Evolutionary conservation across 331 rosid species (phyloP), one percentile per base, ranked within the genome.

Genomic region (Quercus phellos): DNA sequence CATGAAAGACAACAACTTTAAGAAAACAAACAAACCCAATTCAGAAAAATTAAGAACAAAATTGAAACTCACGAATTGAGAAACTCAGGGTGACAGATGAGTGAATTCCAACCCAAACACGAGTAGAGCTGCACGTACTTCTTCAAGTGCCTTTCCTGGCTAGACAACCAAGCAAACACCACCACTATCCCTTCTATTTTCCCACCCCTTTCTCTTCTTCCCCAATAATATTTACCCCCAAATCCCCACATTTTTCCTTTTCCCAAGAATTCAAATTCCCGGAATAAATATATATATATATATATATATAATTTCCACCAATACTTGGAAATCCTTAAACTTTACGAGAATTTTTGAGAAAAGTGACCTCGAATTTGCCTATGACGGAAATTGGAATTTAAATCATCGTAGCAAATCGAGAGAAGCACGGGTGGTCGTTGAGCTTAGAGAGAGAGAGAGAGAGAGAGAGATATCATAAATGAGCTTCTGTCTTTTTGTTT

Each of bases 161-260:
- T 91, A 10, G 93, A 93, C 97, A 90, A 91, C 99, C 97, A 95
- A 30, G 92, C 92, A 72, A 95, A 95, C 78, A 90, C 78, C 75
- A 95, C 97, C n/a, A 95, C 93, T 70, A 93, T 90, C 46, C 98
- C 97, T 73, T 91, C 90, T 1, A 80, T 80, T 77, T 81, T 81
- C 77, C 80, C 90, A 10, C 27, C 50, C 55, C 35, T 74, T 55
- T 86, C 81, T 67, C 86, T 93, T 74, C 92, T 87, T 68, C 89
- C 99, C 99, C 98, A 95, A 53, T 88, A 90, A 78, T 78, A 91
- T 76, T 90, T 84, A 42, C 99, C 98, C 24, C 98, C 94, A 55
- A 93, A 91, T 55, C 99, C 99, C 96, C 94, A 95, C 99, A 95
- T 93, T 85, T 54, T 51, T 46, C 30, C 75, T 50, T 61, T 80